A percentile compares a stretch with the other conserved stretches of the same genome.
These are phyloP conservation scores for Russula foetens DNA, from an alignment of 768 basidiomycete species.

Conservation along the genomic window DNA sequence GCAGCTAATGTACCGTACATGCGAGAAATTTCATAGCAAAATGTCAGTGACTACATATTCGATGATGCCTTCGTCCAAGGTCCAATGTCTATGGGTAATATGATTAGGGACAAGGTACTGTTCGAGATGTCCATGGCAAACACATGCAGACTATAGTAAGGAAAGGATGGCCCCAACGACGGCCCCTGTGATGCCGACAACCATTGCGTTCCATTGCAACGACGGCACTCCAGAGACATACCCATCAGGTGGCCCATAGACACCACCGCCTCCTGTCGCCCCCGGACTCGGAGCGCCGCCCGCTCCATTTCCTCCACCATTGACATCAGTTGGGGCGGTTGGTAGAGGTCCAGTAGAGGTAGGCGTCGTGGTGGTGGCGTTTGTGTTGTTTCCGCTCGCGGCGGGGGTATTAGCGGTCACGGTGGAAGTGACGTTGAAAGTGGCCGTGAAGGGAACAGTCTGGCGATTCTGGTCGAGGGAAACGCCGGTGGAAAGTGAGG, in stretches of 20 bases:
- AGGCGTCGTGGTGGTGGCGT: conserved; percentile 31
- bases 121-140: neutral
- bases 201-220: conserved; percentile 37
- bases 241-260: conserved; percentile 59
- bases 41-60: conserved; percentile 1
- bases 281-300: conserved; percentile 58
- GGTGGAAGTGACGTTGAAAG: conserved; percentile 43
- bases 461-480: conserved; percentile 36
- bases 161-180: conserved; percentile 22
- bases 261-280: conserved; percentile 33
- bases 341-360: conserved; percentile 40
- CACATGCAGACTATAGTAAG: conserved; percentile 8
- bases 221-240: conserved; percentile 52
- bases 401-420: conserved; percentile 30
- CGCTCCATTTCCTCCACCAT: conserved; percentile 40
- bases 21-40: neutral
- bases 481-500: conserved; percentile 27
- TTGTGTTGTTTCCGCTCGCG: conserved; percentile 17
- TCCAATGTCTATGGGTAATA: conserved; percentile 11
- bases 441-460: conserved; percentile 32
- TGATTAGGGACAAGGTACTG: neutral
- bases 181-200: conserved; percentile 39
- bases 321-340: conserved; percentile 49
- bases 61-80: neutral
- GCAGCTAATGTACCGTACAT: neutral